phyloP scores from a whole-genome alignment of 768 basidiomycete species.

The Cystofilobasidium capitatum region DNA sequence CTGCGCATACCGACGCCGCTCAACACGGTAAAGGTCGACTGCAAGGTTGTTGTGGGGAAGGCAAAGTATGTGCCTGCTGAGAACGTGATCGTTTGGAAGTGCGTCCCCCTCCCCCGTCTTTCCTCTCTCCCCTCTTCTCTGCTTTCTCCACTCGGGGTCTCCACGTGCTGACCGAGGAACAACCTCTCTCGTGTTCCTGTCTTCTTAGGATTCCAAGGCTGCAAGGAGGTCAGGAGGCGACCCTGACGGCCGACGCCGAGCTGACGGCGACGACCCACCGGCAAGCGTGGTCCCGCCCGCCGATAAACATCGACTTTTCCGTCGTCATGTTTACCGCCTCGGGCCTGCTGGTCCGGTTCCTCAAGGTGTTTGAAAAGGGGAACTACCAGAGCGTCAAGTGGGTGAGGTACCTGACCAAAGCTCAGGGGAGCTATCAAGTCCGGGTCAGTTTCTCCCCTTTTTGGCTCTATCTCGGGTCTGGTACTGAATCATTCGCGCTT shows the following conservation, averaged over 20 bases:
- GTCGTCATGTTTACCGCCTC: slow-evolving; percentile 98
- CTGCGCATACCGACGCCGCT: slow-evolving; percentile 91
- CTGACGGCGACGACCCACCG: slow-evolving; percentile 81
- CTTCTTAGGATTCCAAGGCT: slow-evolving; percentile 67
- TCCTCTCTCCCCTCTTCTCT: background rate
- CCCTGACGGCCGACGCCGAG: slow-evolving; percentile 68
- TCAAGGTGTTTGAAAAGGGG: slow-evolving; percentile 96
- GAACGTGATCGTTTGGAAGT: slow-evolving; percentile 98
- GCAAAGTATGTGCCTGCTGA: slow-evolving; percentile 95
- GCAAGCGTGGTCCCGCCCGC: slow-evolving; percentile 95
- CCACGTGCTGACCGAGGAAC: too few species aligned
- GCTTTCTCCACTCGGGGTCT: background rate
- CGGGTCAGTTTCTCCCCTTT: slow-evolving; percentile 17
- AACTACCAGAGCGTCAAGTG: slow-evolving; percentile 53
- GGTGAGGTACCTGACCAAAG: slow-evolving; percentile 27
- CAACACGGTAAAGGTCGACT: slow-evolving; percentile 84
- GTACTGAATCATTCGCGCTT: background rate
- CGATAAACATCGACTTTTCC: slow-evolving; percentile 93
- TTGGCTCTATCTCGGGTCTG: background rate
- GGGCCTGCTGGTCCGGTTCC: slow-evolving; percentile 86
- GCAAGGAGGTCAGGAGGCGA: slow-evolving; percentile 85
- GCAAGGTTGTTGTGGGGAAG: slow-evolving; percentile 84
- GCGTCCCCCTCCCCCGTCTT: slow-evolving; percentile 39
- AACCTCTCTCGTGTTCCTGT: background rate
- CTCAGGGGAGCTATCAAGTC: slow-evolving; percentile 25